phyloP scores from a whole-genome alignment of 805 yeast species.

The Candida insectalens region DNA sequence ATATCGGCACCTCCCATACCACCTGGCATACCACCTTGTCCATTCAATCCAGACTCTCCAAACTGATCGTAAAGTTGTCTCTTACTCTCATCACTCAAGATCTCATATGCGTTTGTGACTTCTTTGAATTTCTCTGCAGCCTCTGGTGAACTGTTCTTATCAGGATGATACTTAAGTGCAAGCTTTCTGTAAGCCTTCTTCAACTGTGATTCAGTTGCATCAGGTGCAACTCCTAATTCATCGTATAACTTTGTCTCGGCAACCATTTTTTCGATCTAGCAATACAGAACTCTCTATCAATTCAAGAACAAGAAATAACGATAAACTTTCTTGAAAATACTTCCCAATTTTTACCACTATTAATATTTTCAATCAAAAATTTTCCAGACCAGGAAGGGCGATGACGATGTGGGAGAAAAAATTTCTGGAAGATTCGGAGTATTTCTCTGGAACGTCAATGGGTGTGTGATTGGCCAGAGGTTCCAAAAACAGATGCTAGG shows the following conservation, averaged over 20 bases:
- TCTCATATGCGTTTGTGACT: constrained; percentile 78
- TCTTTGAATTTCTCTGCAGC: constrained; percentile 95
- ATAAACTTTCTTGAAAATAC: no score
- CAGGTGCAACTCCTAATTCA: constrained; percentile 58
- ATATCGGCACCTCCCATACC: constrained; percentile 43
- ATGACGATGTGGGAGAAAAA: no score
- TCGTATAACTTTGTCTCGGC: constrained; percentile 76
- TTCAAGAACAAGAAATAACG: no score
- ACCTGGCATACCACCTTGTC: constrained; percentile 60
- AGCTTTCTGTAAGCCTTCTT: constrained; percentile 77
- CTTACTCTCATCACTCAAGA: constrained; percentile 80
- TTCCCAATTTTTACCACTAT: no score
- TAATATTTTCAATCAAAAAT: no score
- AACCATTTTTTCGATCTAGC: constrained; percentile 58
- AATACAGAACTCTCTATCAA: no score
- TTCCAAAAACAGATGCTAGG: no score
- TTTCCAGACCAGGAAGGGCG: no score
- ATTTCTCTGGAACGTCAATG: no score
- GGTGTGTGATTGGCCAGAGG: no score
- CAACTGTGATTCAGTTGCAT: constrained; percentile 61
- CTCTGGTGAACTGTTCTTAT: constrained; percentile 75
- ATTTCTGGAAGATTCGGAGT: no score
- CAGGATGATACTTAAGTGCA: constrained; percentile 78
- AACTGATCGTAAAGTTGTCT: constrained; percentile 81
- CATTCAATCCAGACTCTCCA: constrained; percentile 88